Base-by-base conservation (phyloP, 2,329 filamentous ascomycete species). In the Alternaria conjuncta region DNA sequence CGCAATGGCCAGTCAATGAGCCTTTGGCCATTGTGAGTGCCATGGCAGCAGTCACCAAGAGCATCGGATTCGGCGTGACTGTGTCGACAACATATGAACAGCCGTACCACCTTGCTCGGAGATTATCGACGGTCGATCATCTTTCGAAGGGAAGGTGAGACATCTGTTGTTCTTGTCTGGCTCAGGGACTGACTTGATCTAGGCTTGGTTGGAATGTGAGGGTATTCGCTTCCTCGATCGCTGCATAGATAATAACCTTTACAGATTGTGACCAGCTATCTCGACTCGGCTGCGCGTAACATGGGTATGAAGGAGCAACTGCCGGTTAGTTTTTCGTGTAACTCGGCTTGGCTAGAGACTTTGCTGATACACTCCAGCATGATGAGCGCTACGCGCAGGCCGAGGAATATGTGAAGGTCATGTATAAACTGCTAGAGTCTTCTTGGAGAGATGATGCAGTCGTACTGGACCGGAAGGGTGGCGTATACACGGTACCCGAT, bases 1-100 rank as follows among this genome's bases (percentile, higher is more conserved):
- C 89, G 0, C 90, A 92, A 76, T 92, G 88, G 85, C 90, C 90
- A 0, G 87, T 91, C n/a, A 91, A 90, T 63, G 89, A 92, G 73
- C 89, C 89, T 0, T 72, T 92, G 2, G 84, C 86, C 2, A 84
- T 89, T 3, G 82, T 92, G 0, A 84, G 89, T 3, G 88, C 89
- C 3, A 90, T 92, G 88, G 89, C 89, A 1, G 89, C 89, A 1
- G 89, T 83, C 0, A 92, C 90, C 0, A 85, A 87, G 66, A 90
- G 83, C 61, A 85, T 92, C n/a, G 87, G 87, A 0, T 92, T 92
- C 64, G 89, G 89, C 1, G 87, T 92, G 2, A 92, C 90, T 0
- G 85, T 89, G 0, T 86, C 87, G 2, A 91, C 89, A 0, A 90
- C 88, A 0, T 92, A 92, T 65, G 89, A 92, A 74, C 86, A 89